Conservation (phyloP, 106 monocot species). For the Agapanthus africanus region DNA sequence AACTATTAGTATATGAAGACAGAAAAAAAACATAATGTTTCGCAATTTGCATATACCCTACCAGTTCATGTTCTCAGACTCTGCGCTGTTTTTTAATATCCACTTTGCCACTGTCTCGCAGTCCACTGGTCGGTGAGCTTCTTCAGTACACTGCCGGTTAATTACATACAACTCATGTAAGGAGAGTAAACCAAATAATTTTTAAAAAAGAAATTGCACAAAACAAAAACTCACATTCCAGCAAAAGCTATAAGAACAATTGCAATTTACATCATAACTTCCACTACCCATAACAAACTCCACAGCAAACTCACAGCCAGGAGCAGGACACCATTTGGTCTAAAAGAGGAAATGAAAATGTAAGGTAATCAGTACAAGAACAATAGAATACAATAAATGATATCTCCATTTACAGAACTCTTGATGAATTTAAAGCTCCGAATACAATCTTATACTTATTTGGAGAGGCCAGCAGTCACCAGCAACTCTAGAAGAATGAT, state of each 20-base stretch:
- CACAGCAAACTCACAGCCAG: constrained; percentile 27
- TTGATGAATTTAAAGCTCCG: constrained; percentile 2
- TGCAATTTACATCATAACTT: constrained; percentile 27
- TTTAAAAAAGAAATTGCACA: neutral
- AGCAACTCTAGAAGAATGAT: neutral
- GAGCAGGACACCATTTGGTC: constrained; percentile 37
- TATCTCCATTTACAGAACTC: neutral
- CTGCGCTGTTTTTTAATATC: constrained; percentile 33
- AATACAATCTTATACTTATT: neutral
- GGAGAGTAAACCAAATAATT: neutral
- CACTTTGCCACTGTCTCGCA: constrained; percentile 27
- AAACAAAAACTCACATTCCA: constrained; percentile 20
- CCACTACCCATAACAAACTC: constrained; percentile 23
- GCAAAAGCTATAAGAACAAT: constrained; percentile 29
- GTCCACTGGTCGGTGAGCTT: constrained; percentile 28
- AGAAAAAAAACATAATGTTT: neutral
- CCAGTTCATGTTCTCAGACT: constrained; percentile 44
- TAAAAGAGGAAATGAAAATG: neutral
- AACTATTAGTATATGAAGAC: constrained; percentile 1
- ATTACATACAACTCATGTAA: neutral
- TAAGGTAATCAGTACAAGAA: neutral
- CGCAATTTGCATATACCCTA: constrained; percentile 15
- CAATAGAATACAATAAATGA: neutral
- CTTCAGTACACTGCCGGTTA: constrained; percentile 23
- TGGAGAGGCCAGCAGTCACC: neutral